Conservation (phyloP, 2,329 filamentous ascomycete genomes). For the Coniochaeta sp. region DNA sequence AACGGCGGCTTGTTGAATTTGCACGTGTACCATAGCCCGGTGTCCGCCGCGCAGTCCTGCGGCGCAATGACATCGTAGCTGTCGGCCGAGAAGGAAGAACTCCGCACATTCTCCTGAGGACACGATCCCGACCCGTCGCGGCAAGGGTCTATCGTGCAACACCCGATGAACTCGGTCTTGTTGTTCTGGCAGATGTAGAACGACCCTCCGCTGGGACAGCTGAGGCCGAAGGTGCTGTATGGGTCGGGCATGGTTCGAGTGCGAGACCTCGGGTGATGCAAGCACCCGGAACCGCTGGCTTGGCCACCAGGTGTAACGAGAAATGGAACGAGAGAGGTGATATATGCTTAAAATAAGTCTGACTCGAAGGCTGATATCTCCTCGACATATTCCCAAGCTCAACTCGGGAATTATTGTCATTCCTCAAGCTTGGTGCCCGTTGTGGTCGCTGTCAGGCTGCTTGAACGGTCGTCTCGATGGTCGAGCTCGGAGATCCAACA, state of each 20-base stretch:
- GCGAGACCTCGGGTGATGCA: background rate
- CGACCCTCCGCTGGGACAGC: constrained; percentile 21
- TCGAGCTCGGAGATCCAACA: background rate
- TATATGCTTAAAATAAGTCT: constrained; percentile 2
- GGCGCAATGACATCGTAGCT: constrained; percentile 18
- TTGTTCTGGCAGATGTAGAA: constrained; percentile 30
- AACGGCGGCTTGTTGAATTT: constrained; percentile 21
- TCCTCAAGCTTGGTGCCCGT: background rate
- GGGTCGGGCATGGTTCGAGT: background rate
- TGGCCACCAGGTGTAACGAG: background rate
- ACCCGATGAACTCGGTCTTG: constrained; percentile 29
- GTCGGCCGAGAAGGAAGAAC: constrained; percentile 9
- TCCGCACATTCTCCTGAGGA: constrained; percentile 4
- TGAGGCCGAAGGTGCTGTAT: constrained; percentile 4
- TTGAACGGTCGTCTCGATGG: background rate
- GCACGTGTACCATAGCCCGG: constrained; percentile 27
- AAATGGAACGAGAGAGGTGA: background rate
- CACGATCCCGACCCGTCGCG: constrained; percentile 6
- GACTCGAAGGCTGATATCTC: too few species aligned
- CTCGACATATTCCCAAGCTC: too few species aligned
- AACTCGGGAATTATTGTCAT: too few species aligned
- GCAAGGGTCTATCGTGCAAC: constrained; percentile 23
- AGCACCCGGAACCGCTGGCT: background rate
- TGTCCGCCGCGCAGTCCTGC: constrained; percentile 23
- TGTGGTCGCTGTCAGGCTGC: background rate